Percentiles rank a stretch among this genome's conserved stretches.
Evolutionary conservation across 495 filamentous ascomycete genomes (phyloP).

Genomic region (Hyphodiscus hymeniophilus): DNA sequence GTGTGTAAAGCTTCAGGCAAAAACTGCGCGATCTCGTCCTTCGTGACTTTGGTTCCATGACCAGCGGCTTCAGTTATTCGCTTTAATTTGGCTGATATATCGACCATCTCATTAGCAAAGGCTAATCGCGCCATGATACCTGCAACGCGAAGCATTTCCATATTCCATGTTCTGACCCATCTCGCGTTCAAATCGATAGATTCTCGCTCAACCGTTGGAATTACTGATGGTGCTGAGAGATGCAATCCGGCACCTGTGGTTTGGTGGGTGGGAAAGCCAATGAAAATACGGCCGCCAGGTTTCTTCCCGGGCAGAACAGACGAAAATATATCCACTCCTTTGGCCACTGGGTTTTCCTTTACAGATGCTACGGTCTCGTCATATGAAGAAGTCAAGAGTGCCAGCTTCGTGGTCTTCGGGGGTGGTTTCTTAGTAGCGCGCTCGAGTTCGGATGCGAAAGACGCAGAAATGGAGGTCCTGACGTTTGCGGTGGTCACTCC

Average conservation of each 20-base stretch:
- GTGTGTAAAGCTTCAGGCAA: constrained; percentile 73
- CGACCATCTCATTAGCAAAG: constrained; percentile 76
- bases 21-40: constrained; percentile 53
- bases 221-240: constrained; percentile 96
- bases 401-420: constrained; percentile 73
- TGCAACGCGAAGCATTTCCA: constrained; percentile 86
- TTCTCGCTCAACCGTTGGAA: constrained; percentile 97
- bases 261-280: constrained; percentile 95
- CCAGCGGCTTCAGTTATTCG: constrained; percentile 27
- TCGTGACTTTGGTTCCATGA: constrained; percentile 40
- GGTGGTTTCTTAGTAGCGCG: constrained; percentile 95
- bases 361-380: constrained; percentile 49
- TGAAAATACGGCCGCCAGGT: constrained; percentile 78
- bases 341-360: constrained; percentile 20
- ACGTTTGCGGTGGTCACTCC: constrained; percentile 78
- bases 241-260: constrained; percentile 92
- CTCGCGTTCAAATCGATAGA: constrained; percentile 94
- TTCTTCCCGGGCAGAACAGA: constrained; percentile 83
- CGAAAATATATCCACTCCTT: constrained; percentile 65
- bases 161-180: constrained; percentile 89
- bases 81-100: constrained; percentile 52
- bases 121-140: constrained; percentile 85
- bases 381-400: constrained; percentile 83
- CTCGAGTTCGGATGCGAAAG: constrained; percentile 80
- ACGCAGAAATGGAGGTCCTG: constrained; percentile 55